Base-by-base conservation (phyloP, 2,329 filamentous ascomycete genomes). In the Tolypocladium inflatum region DNA sequence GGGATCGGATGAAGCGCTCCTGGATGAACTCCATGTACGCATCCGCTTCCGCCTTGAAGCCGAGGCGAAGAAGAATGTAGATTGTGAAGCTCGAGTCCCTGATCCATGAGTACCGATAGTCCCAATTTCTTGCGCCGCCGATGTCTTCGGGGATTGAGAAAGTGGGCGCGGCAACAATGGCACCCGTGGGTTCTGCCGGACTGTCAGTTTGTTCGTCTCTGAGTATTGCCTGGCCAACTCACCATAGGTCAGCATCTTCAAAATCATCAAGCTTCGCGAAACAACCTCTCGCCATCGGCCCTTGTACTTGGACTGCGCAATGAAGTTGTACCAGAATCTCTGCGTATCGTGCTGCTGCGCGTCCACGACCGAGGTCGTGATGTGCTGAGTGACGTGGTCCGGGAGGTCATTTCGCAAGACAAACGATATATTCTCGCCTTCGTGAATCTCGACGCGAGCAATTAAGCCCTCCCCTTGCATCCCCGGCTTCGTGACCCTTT, bases 11-110 rank as follows among this genome's bases (percentile, higher is more conserved):
- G 60, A 91, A 84, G 11, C 87, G 81, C 63, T 89, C 82, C 71
- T 83, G 89, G 62, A 92, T 90, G 68, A 91, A 92, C 57, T 81
- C 79, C 80, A 91, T 90, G 70, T 90, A 92, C 1, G 87, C 84
- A 68, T 91, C 86, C 4, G 88, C 88, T 70, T 92, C 89, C 23
- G 85, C 81, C 35, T 78, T 85, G 72, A 91, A 91, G 7, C 89
- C 89, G 68, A 91, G 82, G 17, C 88, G 84, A 2, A 92, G 79
- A 37, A 92, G 79, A 61, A 91, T 86, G 64, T 91, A 91, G 63
- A 91, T 84, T 1, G 87, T 90, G 71, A 91, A 91, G 62, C 86
- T 89, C 0, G 86, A 84, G 72, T 92, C 88, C 26, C 89, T 81
- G 41, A 91, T 83, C 89, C 89, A 92, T 11, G 80, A 89, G 71